These are phyloP conservation scores for Geotrichum histeridarum DNA, from an alignment of 1,139 yeast genomes.

Conservation along the genomic window DNA sequence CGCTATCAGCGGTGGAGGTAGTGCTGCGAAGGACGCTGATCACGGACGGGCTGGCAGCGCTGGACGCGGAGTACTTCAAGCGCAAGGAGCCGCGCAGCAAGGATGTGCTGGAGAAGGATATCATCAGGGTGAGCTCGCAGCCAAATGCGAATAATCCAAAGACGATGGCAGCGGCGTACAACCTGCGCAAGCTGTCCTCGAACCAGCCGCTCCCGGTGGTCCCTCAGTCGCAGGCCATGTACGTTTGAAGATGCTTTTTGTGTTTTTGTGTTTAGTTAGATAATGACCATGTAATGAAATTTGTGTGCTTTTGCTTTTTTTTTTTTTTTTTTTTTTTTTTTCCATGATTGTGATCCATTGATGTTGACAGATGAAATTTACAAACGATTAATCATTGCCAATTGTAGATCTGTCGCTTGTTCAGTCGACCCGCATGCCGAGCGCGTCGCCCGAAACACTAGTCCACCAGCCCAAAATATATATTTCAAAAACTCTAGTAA, in stretches of 20 bases:
- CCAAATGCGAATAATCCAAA: slow-evolving; percentile 4
- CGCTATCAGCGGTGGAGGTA: slow-evolving; percentile 13
- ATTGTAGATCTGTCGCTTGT: no score
- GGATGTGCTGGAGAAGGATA: slow-evolving; percentile 13
- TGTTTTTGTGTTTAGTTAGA: neutral
- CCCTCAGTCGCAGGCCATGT: slow-evolving; percentile 12
- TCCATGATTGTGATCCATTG: no score
- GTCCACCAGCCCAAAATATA: no score
- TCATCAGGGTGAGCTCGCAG: slow-evolving; percentile 7
- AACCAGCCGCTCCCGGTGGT: neutral
- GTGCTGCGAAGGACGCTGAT: slow-evolving; percentile 7
- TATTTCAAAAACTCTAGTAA: no score
- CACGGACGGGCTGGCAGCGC: slow-evolving; percentile 5
- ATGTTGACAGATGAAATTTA: no score
- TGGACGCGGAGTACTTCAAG: slow-evolving; percentile 9
- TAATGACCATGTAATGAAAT: neutral
- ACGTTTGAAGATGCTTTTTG: neutral
- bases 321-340: neutral
- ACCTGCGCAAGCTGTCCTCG: neutral
- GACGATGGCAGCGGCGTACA: neutral
- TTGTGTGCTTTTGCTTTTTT: neutral
- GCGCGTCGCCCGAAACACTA: no score
- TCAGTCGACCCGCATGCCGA: no score
- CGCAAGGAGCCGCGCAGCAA: slow-evolving; percentile 4
- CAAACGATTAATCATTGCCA: no score